phyloP scores from a whole-genome alignment of 169 alveolate genomes.

The Cryptosporidium baileyi region DNA sequence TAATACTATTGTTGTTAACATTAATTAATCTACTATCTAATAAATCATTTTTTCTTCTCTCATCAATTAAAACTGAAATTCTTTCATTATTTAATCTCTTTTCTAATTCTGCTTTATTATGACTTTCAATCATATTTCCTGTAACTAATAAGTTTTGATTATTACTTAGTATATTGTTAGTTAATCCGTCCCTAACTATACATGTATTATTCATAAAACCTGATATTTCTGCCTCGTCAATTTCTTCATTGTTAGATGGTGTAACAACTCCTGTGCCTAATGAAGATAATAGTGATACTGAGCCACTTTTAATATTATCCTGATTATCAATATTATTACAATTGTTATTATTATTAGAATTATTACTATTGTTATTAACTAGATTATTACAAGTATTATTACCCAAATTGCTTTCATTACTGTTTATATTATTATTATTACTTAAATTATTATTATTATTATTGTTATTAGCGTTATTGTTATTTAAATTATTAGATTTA shows the following conservation, averaged over 20 bases:
- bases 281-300: neutral
- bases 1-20: neutral
- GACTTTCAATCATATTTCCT: neutral
- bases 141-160: neutral
- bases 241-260: neutral
- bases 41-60: neutral
- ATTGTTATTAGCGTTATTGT: neutral
- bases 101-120: neutral
- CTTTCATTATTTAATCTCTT: neutral
- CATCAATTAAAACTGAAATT: neutral
- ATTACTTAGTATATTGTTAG: neutral
- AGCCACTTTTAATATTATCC: neutral
- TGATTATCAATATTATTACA: neutral
- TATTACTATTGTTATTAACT: neutral
- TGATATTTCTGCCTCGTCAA: slow-evolving; percentile 45
- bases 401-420: neutral
- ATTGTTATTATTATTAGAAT: neutral
- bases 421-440: neutral
- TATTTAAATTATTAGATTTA: neutral
- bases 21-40: neutral
- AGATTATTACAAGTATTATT: neutral
- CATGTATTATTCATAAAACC: slow-evolving; percentile 17
- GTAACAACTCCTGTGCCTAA: neutral
- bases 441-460: neutral
- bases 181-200: too few species aligned